Base-by-base conservation (phyloP, 2,329 filamentous ascomycete species). In the Lasiodiplodia citricola region DNA sequence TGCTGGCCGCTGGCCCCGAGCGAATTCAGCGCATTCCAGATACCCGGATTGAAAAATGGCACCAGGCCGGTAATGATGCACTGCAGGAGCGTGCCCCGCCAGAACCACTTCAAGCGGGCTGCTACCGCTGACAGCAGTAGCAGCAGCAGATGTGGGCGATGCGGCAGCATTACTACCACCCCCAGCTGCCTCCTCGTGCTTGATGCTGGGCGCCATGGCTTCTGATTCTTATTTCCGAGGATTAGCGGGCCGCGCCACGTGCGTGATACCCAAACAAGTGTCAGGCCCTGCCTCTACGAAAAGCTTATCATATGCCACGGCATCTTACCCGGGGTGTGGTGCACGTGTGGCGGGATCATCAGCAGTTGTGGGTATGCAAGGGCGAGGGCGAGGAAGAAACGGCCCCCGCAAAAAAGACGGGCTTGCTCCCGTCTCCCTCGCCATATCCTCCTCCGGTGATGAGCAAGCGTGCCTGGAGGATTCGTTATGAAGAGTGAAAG, bases 1-100 rank as follows among this genome's bases (percentile, higher is more conserved):
- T 88, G 84, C 37, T 87, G 84, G 3, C 91, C 91, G 60, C 91
- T 91, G 0, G 89, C 91, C 8, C 91, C 91, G 0, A 93, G 84
- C 0, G 86, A 89, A 80, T 92, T 92, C 90, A 92, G 73, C 2
- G 83, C 82, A 69, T 82, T 84, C 82, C 83, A 85, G 25, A 85
- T 83, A 1, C 82, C 83, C 0, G 82, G 82, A 47, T 83, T 81
- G 1, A 80, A 82, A 72, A 85, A 84, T 2, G 79, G 80, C 23
- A 80, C 80, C 58, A 81, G 70, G 28, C 83, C 83, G 8, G 84
- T 80, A 21, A 84, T 68, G 55, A 84, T 80, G 65, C 82, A 82
- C 68, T 84, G 82, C 74, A 82, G 84, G 0, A 84, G 73, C 4
- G 83, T 83, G 54, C 81, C 82, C n/a, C 83, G 80, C 71, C 82